phyloP scores from a whole-genome alignment of 495 filamentous ascomycete genomes.

The Hypoxylon fragiforme region DNA sequence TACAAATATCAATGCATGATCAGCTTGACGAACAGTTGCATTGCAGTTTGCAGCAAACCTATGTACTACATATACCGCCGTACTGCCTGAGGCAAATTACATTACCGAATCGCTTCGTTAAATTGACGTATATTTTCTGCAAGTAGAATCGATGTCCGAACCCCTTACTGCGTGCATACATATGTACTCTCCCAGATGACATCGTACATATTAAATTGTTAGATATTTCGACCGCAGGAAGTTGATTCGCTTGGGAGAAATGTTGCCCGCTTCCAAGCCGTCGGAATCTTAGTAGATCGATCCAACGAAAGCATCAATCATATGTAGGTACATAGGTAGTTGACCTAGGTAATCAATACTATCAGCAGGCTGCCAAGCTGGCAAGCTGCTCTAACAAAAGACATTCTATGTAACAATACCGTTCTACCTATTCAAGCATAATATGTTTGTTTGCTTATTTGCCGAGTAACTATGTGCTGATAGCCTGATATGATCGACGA shows the following conservation, averaged over 20 bases:
- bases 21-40: slow-evolving; percentile 23
- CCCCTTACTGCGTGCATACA: slow-evolving; percentile 26
- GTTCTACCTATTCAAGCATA: no score
- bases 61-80: not conserved
- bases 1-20: no score
- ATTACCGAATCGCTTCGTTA: slow-evolving; percentile 11
- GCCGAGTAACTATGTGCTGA: not conserved
- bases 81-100: slow-evolving; percentile 2
- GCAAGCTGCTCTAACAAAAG: no score
- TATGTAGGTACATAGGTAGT: not conserved
- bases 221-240: slow-evolving; percentile 15
- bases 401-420: no score
- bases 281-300: slow-evolving; percentile 24
- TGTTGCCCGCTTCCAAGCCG: slow-evolving; percentile 26
- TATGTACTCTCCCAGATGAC: slow-evolving; percentile 23
- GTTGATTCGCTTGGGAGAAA: slow-evolving; percentile 25
- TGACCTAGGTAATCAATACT: no score
- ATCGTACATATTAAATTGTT: slow-evolving; percentile 24
- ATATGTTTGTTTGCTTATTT: no score
- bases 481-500: not conserved
- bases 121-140: slow-evolving; percentile 15
- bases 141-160: slow-evolving; percentile 10
- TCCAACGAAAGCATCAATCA: not conserved
- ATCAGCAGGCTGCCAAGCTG: no score
- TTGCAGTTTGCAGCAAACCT: slow-evolving; percentile 31